phyloP scores from a whole-genome alignment of 148 eudicot genomes.

The Vaccinium myrtillus region DNA sequence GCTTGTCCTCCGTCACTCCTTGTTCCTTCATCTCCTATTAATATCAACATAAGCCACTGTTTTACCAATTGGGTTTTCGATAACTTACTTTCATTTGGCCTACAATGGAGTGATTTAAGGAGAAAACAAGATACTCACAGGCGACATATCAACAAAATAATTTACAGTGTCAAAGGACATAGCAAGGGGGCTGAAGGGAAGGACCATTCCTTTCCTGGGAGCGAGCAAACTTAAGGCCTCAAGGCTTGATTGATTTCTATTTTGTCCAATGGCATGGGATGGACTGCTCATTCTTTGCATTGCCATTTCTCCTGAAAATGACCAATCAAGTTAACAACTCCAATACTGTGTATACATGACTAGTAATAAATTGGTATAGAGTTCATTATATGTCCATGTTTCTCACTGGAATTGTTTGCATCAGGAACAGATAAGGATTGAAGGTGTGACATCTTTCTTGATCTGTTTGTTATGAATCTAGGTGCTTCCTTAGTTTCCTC shows the following conservation, averaged over 20 bases:
- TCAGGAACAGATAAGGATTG: constrained; percentile 35
- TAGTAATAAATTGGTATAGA: not conserved
- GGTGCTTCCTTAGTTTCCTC: constrained; percentile 34
- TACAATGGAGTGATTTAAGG: not conserved
- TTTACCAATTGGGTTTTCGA: not conserved
- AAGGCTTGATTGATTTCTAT: constrained; percentile 28
- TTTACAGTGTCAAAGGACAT: constrained; percentile 57
- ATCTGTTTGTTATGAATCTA: constrained; percentile 32
- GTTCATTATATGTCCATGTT: not conserved
- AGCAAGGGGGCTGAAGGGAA: constrained; percentile 68
- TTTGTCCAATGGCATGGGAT: constrained; percentile 23
- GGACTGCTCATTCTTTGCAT: constrained; percentile 37
- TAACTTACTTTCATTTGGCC: not conserved
- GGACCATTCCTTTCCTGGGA: constrained; percentile 55
- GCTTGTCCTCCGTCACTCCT: constrained; percentile 52
- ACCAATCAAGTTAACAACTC: not conserved
- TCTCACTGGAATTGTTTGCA: constrained; percentile 44
- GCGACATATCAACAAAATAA: constrained; percentile 76
- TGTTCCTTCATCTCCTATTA: constrained; percentile 72
- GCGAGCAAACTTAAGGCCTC: constrained; percentile 33
- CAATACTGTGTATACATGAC: not conserved
- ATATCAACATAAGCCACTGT: not conserved
- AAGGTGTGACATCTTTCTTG: constrained; percentile 24
- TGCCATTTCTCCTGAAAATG: constrained; percentile 41
- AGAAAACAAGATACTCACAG: not conserved